phyloP scores from a whole-genome alignment of 2,329 filamentous ascomycete species.

The Cladosporium sp. region DNA sequence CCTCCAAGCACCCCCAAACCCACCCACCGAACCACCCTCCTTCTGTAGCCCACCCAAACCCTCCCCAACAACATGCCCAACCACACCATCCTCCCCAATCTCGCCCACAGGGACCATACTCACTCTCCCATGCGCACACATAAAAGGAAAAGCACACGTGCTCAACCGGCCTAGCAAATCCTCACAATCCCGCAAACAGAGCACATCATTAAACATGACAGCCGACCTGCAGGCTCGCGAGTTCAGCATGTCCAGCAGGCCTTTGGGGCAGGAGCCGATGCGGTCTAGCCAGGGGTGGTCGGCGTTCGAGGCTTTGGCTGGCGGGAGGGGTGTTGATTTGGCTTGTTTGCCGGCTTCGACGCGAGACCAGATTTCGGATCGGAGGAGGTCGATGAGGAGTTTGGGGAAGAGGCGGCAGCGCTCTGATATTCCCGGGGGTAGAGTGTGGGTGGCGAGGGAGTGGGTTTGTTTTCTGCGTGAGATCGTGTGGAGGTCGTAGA shows the following conservation, averaged over 20 bases:
- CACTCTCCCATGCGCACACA: conserved; percentile 71
- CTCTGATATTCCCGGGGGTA: conserved; percentile 71
- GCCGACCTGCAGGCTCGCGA: conserved; percentile 73
- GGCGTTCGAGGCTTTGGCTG: not conserved
- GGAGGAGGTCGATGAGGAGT: conserved; percentile 67
- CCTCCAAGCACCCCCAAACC: too few species aligned
- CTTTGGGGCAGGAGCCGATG: conserved; percentile 66
- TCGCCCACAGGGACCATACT: conserved; percentile 43
- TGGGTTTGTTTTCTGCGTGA: not conserved
- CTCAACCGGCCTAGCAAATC: conserved; percentile 55
- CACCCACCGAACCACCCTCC: too few species aligned
- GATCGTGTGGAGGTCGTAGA: conserved; percentile 49
- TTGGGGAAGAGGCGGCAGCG: conserved; percentile 69
- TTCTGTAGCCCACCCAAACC: too few species aligned
- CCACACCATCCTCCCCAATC: not conserved
- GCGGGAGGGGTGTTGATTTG: not conserved
- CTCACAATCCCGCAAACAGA: conserved; percentile 55
- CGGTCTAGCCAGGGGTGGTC: conserved; percentile 51
- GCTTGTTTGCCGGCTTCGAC: not conserved
- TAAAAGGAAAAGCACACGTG: conserved; percentile 67
- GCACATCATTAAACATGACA: conserved; percentile 78
- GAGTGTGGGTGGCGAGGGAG: conserved; percentile 42
- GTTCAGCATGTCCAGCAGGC: conserved; percentile 71
- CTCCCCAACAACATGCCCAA: not conserved
- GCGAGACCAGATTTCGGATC: conserved; percentile 63